Conservation (phyloP, 202 grass and related monocot genomes). For the Tripidium arundinaceum region DNA sequence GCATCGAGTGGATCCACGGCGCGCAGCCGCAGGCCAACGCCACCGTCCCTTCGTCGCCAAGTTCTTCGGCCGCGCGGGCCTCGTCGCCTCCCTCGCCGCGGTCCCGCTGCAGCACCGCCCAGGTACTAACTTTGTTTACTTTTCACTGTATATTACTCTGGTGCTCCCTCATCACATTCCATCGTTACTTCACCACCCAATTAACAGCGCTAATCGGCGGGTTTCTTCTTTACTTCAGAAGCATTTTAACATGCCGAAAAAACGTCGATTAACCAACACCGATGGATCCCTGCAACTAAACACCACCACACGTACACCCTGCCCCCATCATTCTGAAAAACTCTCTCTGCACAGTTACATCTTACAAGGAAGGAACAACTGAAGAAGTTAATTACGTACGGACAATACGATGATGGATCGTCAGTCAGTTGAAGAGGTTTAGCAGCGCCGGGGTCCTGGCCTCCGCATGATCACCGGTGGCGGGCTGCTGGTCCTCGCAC, state of each 20-base stretch:
- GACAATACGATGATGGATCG: no score
- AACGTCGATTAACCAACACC: background rate
- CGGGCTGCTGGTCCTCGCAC: constrained; percentile 24
- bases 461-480: background rate
- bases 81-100: constrained; percentile 79
- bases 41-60: constrained; percentile 95
- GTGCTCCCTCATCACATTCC: no score
- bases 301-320: no score
- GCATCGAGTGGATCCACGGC: constrained; percentile 91
- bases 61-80: constrained; percentile 89
- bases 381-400: no score
- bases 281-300: no score
- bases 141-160: no score
- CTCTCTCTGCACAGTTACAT: no score
- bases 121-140: no score
- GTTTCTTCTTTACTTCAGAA: constrained; percentile 5
- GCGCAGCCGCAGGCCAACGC: constrained; percentile 77
- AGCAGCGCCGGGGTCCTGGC: constrained; percentile 34
- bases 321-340: no score
- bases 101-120: constrained; percentile 62
- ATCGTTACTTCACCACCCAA: background rate
- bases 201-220: background rate
- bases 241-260: constrained; percentile 2
- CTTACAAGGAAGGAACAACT: no score
- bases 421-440: constrained; percentile 45